Evolutionary conservation across 2,329 filamentous ascomycete genomes (phyloP), one percentile per base, ranked within the genome.

Genomic region (Fusarium sp.): DNA sequence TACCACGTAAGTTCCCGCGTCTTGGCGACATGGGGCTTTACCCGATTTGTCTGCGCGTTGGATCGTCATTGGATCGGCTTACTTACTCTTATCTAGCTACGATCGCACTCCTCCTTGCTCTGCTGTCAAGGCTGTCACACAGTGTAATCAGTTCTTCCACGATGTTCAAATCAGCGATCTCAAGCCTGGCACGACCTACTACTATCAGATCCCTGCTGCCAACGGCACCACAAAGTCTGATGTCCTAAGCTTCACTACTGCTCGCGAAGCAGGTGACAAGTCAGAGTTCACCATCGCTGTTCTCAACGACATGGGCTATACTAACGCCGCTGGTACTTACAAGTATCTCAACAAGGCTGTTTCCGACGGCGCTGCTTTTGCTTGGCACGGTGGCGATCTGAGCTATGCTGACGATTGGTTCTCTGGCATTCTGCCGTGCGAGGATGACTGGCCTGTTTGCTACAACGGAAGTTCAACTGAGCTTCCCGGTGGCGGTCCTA

Each of bases 371-470:
- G 17, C 50, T 17, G 58, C 58, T 0, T 65, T 65, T 36, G 63
- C 39, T 0, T 65, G 63, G 63, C 63, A 65, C 6, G 63, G 63
- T 1, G 58, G 63, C 14, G 63, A 65, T 41, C 39, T 65, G 7
- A 65, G 63, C 10, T 63, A 65, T 22, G 63, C 63, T 8, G 58
- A 65, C 28, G 63, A 65, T 15, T 65, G 63, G 63, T 63, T 54
- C 39, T 54, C 58, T 6, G 63, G 63, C 4, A 41, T 63, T 42
- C 24, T 65, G 8, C 63, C 63, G 6, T 65, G 63, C 4, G 35
- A 36, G 10, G 20, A 39, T 5, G 47, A 54, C 4, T 65, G 63
- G 63, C 63, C 63, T 3, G 58, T 65, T 47, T 63, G 63, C 4
- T 65, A 65, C n/a, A 65, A 65, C 13, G 63, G 58, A 24, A 47